Base-by-base conservation (phyloP, 2,329 filamentous ascomycete genomes). In the Verticillium klebahnii region DNA sequence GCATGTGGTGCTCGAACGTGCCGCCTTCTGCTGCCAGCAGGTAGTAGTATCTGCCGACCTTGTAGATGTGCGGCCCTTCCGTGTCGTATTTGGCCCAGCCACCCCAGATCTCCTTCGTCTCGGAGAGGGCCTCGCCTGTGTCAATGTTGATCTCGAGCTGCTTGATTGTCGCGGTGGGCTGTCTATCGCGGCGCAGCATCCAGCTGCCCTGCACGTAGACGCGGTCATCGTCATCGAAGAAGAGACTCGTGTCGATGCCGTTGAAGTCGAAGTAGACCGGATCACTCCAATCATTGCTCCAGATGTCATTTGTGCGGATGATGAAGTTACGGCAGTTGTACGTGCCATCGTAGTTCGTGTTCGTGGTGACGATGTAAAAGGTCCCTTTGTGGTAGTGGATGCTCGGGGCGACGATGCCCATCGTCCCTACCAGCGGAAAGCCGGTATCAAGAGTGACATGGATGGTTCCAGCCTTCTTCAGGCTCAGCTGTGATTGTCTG, bases 201-300 rank as follows among this genome's bases (percentile, higher is more conserved):
- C 58, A 62, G 56, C 45, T 56, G 2, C 69, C 70, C 45, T 66
- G 65, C 5, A 76, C 63, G 60, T 80, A 79, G 14, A 71, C 67
- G 6, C 67, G 68, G 3, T 71, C 73, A 62, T 77, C 71, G 6
- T 70, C 65, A 50, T 80, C 75, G 56, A 78, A 81, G 50, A 82
- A 77, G n/a, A 84, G 70, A 68, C 82, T 78, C 0, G 78, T 74
- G 59, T 82, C 80, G 8, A 82, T 80, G 4, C 76, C 78, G 19
- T 73, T 63, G 32, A 78, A 76, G 1, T 72, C 68, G 57, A 78
- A 77, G 36, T 67, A 67, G 3, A 78, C 67, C 0, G 77, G 70
- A 15, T 71, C 66, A 23, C 67, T 70, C 69, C 70, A 73, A 5
- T 62, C 34, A 5, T 62, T 65, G 7, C 63, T 34, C 65, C 66